phyloP scores from a whole-genome alignment of 2,329 filamentous ascomycete genomes.

The Venturiaceae sp. region DNA sequence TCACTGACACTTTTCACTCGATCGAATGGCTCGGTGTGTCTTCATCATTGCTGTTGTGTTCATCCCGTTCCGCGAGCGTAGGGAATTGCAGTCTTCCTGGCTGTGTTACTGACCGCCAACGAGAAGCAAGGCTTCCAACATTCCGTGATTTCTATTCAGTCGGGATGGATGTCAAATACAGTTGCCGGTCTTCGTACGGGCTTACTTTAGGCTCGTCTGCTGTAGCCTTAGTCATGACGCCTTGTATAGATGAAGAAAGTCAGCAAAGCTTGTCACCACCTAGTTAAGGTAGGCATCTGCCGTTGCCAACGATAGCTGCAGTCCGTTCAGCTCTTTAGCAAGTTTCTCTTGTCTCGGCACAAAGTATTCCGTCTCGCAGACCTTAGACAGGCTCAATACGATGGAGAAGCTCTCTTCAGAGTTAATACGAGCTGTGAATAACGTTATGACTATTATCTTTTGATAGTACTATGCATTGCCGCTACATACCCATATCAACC shows the following conservation, averaged over 20 bases:
- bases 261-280: slow-evolving; percentile 22
- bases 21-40: slow-evolving; percentile 16
- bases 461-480: neutral
- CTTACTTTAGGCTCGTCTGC: slow-evolving; percentile 16
- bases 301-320: slow-evolving; percentile 36
- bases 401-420: slow-evolving; percentile 9
- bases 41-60: slow-evolving; percentile 13
- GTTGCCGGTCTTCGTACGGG: slow-evolving; percentile 22
- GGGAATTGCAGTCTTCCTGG: slow-evolving; percentile 6
- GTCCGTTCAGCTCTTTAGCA: slow-evolving; percentile 28
- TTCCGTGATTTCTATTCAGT: too few species aligned
- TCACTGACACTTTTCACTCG: slow-evolving; percentile 17
- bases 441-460: slow-evolving; percentile 7
- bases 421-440: slow-evolving; percentile 7
- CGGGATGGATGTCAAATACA: slow-evolving; percentile 23
- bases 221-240: slow-evolving; percentile 28
- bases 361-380: slow-evolving; percentile 2
- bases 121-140: too few species aligned
- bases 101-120: neutral
- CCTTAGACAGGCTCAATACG: slow-evolving; percentile 8
- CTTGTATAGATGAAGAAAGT: slow-evolving; percentile 33
- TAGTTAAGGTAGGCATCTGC: slow-evolving; percentile 35
- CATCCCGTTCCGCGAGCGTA: slow-evolving; percentile 1
- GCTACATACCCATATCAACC: slow-evolving; percentile 13
- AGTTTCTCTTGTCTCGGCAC: slow-evolving; percentile 13